Evolutionary conservation across 352 stramenopile species (phyloP).

Genomic region (Phytopythium cucurbitacearum): DNA sequence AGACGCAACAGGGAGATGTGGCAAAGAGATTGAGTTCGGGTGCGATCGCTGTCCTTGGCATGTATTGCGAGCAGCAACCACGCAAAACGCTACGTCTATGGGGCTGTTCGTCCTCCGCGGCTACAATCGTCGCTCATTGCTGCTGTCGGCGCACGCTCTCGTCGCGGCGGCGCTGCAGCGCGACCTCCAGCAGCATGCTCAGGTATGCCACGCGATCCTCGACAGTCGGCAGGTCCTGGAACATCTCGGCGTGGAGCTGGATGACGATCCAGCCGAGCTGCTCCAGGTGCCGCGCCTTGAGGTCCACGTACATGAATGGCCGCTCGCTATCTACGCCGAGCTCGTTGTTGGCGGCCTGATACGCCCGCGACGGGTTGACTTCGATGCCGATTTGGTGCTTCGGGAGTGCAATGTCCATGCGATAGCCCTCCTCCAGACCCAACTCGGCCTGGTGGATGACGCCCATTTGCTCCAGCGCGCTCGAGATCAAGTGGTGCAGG

Average conservation of each 20-base stretch:
- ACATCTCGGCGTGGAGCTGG: slow-evolving; percentile 48
- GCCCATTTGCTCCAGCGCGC: slow-evolving; percentile 47
- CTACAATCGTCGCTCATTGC: background rate
- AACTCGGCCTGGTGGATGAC: slow-evolving; percentile 29
- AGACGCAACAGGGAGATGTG: too few relatives aligned
- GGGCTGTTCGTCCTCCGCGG: too few relatives aligned
- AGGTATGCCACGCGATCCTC: slow-evolving; percentile 55
- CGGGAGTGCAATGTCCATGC: slow-evolving; percentile 44
- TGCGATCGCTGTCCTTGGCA: too few relatives aligned
- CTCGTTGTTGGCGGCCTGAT: slow-evolving; percentile 31
- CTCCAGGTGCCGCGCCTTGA: slow-evolving; percentile 64
- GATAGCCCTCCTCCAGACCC: slow-evolving; percentile 37
- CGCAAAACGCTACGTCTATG: too few relatives aligned
- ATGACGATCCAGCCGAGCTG: slow-evolving; percentile 67
- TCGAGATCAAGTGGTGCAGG: slow-evolving; percentile 49
- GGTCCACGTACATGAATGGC: slow-evolving; percentile 46
- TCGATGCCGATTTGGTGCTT: slow-evolving; percentile 63
- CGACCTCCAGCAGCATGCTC: slow-evolving; percentile 69
- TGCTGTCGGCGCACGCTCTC: background rate
- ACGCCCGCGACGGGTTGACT: slow-evolving; percentile 50
- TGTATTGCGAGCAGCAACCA: too few relatives aligned
- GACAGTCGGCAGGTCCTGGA: slow-evolving; percentile 38
- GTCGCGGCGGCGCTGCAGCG: slow-evolving; percentile 21
- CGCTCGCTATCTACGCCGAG: slow-evolving; percentile 35
- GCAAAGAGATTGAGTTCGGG: too few relatives aligned